Percentiles rank a stretch among this genome's conserved stretches.
These are phyloP conservation scores for Medicago truncatula DNA, from an alignment of 306 rosid species.

Conservation along the genomic window MtrunA17r5.0-ANR NC_053042.1:55309501-55310000, in stretches of 20 bases:
- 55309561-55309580: neutral
- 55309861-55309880: no score
- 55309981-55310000: no score
- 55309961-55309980: no score
- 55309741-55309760: neutral
- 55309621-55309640: neutral
- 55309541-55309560: neutral
- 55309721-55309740: neutral
- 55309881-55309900: no score
- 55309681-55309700: no score
- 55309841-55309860: no score
- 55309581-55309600: neutral
- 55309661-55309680: neutral
- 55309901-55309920: no score
- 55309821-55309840: no score
- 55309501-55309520: neutral
- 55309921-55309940: no score
- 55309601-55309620: neutral
- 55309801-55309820: no score
- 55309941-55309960: no score
- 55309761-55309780: neutral
- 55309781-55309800: no score
- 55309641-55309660: neutral
- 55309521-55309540: slow-evolving; percentile 3
- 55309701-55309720: neutral